phyloP scores from a whole-genome alignment of 225 moss, liverwort and hornwort species.

The Bryoerythrophyllum caledonicum region DNA sequence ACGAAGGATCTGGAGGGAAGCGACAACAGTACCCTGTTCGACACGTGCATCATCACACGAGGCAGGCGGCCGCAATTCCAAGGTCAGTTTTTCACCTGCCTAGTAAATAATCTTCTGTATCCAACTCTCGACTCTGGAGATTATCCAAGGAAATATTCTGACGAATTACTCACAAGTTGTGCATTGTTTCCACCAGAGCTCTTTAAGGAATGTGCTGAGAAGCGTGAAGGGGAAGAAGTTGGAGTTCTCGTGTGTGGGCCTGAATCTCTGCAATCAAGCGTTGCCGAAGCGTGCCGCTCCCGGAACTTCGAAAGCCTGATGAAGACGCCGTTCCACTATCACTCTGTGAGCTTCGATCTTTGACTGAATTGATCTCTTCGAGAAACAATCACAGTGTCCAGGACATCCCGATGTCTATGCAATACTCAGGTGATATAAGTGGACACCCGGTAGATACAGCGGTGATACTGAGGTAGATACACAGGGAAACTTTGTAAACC shows the following conservation, averaged over 20 bases:
- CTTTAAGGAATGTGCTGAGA: slow-evolving; percentile 1
- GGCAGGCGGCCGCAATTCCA: slow-evolving; percentile 36
- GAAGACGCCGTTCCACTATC: slow-evolving; percentile 44
- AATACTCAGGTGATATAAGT: no score
- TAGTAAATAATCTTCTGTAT: no score
- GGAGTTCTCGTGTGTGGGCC: slow-evolving; percentile 31
- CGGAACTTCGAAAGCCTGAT: slow-evolving; percentile 34
- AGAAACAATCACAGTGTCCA: neutral
- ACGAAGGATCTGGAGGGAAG: slow-evolving; percentile 26
- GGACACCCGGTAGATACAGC: no score
- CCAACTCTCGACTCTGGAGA: no score
- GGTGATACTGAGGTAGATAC: neutral
- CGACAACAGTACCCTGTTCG: slow-evolving; percentile 34
- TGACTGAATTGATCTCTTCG: neutral
- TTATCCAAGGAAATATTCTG: no score
- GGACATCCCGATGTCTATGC: neutral
- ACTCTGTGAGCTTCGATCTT: slow-evolving; percentile 45
- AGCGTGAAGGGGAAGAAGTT: slow-evolving; percentile 29
- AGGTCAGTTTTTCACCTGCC: slow-evolving; percentile 13
- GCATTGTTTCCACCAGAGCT: slow-evolving; percentile 12
- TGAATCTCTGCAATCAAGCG: slow-evolving; percentile 33
- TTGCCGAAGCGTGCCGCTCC: slow-evolving; percentile 40
- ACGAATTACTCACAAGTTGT: neutral
- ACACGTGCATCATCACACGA: slow-evolving; percentile 30
- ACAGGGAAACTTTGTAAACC: no score